phyloP scores from a whole-genome alignment of 306 rosid genomes.

The Glycine tomentella region DNA sequence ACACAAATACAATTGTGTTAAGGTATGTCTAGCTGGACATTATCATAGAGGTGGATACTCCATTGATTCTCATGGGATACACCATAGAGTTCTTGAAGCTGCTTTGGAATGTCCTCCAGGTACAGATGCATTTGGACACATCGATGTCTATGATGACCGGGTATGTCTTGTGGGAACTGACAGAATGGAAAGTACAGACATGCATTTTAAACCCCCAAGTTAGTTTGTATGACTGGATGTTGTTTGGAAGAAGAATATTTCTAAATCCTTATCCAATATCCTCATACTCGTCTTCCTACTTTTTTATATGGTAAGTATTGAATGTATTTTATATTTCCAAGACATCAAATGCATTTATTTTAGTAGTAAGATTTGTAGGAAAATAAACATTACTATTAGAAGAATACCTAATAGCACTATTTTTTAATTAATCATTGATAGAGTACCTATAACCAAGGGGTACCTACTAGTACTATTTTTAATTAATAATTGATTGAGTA shows the following conservation, averaged over 20 bases:
- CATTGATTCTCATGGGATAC: conserved; percentile 82
- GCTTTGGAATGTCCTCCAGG: conserved; percentile 95
- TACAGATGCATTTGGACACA: conserved; percentile 69
- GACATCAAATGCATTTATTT: background rate
- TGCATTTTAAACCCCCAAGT: conserved; percentile 61
- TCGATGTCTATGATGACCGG: conserved; percentile 76
- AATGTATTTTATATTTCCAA: background rate
- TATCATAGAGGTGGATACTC: conserved; percentile 83
- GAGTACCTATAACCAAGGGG: too few relatives aligned
- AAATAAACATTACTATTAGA: too few relatives aligned
- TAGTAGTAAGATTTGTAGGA: background rate
- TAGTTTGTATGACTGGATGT: conserved; percentile 26
- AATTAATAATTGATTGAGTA: background rate
- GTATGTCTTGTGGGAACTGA: conserved; percentile 68
- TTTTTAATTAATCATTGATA: too few relatives aligned
- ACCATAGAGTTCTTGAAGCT: conserved; percentile 90
- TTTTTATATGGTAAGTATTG: background rate
- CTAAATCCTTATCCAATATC: background rate
- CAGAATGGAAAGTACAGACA: conserved; percentile 67
- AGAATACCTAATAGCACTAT: too few relatives aligned
- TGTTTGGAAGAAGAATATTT: conserved; percentile 20
- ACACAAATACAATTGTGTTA: conserved; percentile 75
- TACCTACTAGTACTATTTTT: too few relatives aligned
- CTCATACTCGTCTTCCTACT: background rate
- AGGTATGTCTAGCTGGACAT: conserved; percentile 85